phyloP scores from a whole-genome alignment of 768 basidiomycete species.

The Calvatia gigantea region DNA sequence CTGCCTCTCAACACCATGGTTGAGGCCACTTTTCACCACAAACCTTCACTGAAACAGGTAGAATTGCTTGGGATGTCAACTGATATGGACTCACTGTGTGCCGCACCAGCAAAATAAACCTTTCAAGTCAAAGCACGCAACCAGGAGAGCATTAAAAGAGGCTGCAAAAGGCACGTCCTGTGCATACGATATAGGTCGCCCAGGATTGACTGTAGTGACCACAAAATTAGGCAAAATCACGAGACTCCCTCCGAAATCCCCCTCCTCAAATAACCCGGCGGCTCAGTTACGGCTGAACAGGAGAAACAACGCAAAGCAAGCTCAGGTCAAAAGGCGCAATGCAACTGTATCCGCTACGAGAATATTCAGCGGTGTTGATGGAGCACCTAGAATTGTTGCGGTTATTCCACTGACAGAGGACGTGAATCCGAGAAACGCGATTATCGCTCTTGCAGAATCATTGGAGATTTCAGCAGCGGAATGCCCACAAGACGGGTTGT shows the following conservation, averaged over 20 bases:
- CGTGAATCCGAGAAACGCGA: conserved; percentile 47
- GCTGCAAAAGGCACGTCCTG: conserved; percentile 67
- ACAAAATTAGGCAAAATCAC: conserved; percentile 50
- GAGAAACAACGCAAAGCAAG: conserved; percentile 82
- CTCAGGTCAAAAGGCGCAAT: conserved; percentile 67
- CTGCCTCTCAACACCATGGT: conserved; percentile 25
- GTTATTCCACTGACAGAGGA: conserved; percentile 81
- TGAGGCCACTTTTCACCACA: conserved; percentile 55
- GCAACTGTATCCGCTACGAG: conserved; percentile 66
- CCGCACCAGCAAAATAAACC: conserved; percentile 74
- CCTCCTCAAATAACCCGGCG: conserved; percentile 44
- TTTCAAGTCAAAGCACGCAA: conserved; percentile 89
- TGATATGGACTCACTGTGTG: conserved; percentile 2
- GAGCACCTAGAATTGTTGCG: conserved; percentile 81
- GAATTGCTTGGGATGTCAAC: conserved; percentile 3
- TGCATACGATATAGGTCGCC: not conserved
- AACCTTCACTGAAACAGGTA: conserved; percentile 85
- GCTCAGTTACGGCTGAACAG: conserved; percentile 77
- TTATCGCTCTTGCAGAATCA: conserved; percentile 54
- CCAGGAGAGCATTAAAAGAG: conserved; percentile 82
- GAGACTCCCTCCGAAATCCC: conserved; percentile 52
- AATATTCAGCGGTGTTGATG: conserved; percentile 76
- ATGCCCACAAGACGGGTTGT: conserved; percentile 50
- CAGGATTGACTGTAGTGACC: not conserved
- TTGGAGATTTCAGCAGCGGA: conserved; percentile 53